Evolutionary conservation across 495 filamentous ascomycete species (phyloP).

Genomic region (Penicillium parvum): DNA sequence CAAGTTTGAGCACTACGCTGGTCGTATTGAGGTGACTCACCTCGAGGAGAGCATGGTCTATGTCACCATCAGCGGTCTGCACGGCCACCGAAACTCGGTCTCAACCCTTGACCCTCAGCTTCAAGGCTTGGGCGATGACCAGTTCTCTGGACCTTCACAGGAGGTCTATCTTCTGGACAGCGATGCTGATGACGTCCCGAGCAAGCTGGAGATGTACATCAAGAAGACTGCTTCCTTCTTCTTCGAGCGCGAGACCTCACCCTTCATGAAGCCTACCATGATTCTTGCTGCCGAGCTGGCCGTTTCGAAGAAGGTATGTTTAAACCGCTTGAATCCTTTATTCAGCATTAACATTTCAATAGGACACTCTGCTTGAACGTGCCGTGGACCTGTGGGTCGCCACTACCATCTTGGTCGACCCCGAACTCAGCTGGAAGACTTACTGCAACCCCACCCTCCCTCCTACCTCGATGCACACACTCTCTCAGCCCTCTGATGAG

Average conservation of each 20-base stretch:
- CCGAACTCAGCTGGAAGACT: constrained; percentile 63
- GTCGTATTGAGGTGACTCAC: constrained; percentile 66
- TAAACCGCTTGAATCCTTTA: too few relatives aligned
- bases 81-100: constrained; percentile 41
- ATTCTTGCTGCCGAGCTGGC: constrained; percentile 52
- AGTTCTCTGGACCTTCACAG: constrained; percentile 36
- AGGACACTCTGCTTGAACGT: constrained; percentile 59
- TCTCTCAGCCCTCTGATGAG: constrained; percentile 39
- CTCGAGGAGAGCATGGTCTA: constrained; percentile 54
- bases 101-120: constrained; percentile 52
- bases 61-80: constrained; percentile 48
- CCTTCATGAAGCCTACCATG: constrained; percentile 65
- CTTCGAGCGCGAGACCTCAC: constrained; percentile 60
- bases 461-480: constrained; percentile 37
- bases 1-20: constrained; percentile 52
- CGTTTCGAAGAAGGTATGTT: constrained; percentile 51
- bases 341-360: too few relatives aligned
- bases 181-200: constrained; percentile 62
- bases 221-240: constrained; percentile 58
- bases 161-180: constrained; percentile 58
- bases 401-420: constrained; percentile 66
- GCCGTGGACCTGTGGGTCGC: constrained; percentile 73
- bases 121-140: constrained; percentile 44
- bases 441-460: constrained; percentile 47
- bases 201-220: constrained; percentile 67